phyloP scores from a whole-genome alignment of 495 filamentous ascomycete species.

The Massariosphaeria phaeospora region DNA sequence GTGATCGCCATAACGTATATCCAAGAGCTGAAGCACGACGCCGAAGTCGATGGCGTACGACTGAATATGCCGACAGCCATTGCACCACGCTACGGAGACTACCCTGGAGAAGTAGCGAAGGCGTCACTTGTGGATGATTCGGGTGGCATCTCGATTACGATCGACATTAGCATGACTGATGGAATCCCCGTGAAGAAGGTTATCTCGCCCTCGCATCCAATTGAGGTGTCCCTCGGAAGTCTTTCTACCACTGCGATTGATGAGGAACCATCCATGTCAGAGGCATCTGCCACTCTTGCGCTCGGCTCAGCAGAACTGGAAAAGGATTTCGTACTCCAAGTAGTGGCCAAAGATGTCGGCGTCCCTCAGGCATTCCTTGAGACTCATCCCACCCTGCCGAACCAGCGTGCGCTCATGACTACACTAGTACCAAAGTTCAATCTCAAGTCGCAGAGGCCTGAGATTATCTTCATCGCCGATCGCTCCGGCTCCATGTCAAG shows the following conservation, averaged over 20 bases:
- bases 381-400: conserved; percentile 52
- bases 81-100: conserved; percentile 59
- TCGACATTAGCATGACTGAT: conserved; percentile 55
- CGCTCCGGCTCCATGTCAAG: conserved; percentile 60
- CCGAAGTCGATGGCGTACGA: conserved; percentile 55
- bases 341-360: conserved; percentile 51
- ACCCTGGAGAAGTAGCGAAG: conserved; percentile 37
- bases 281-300: conserved; percentile 57
- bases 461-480: conserved; percentile 68
- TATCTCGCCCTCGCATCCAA: conserved; percentile 61
- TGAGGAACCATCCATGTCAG: conserved; percentile 47
- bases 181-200: conserved; percentile 53
- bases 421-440: conserved; percentile 62
- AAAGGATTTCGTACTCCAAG: conserved; percentile 51
- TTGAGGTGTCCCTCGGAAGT: conserved; percentile 58
- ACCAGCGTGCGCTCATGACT: conserved; percentile 60
- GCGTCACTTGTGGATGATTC: conserved; percentile 23
- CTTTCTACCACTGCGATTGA: conserved; percentile 43
- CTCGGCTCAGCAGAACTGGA: conserved; percentile 46
- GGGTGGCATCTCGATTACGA: conserved; percentile 50
- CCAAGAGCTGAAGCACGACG: conserved; percentile 63
- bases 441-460: conserved; percentile 49
- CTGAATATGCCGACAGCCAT: conserved; percentile 65
- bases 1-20: conserved; percentile 58
- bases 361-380: conserved; percentile 60